A percentile compares a stretch with the other conserved stretches of the same genome.
phyloP scores from a whole-genome alignment of 805 yeast species.

The Cyberlindnera euphorbiiphila region DNA sequence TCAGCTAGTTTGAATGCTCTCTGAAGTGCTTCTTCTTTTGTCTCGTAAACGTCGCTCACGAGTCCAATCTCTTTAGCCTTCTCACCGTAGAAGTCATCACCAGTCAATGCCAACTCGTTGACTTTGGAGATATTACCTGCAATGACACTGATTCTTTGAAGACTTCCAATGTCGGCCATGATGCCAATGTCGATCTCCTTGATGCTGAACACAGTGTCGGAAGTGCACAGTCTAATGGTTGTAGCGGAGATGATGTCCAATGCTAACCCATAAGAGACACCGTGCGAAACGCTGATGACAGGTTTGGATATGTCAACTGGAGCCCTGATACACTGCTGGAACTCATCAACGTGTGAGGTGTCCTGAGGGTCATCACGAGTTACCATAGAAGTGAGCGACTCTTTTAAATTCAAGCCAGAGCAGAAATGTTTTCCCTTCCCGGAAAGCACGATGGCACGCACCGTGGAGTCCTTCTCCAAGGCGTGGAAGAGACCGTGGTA shows the following conservation, averaged over 20 bases:
- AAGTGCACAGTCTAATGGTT: conserved; percentile 52
- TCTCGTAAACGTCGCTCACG: conserved; percentile 43
- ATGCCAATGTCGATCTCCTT: conserved; percentile 72
- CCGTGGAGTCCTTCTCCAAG: conserved; percentile 39
- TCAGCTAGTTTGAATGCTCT: conserved; percentile 45
- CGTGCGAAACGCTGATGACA: conserved; percentile 65
- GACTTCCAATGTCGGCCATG: conserved; percentile 75
- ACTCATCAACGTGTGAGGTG: conserved; percentile 42
- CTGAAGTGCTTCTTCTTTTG: conserved; percentile 45
- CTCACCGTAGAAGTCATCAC: conserved; percentile 47
- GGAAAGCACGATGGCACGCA: conserved; percentile 51
- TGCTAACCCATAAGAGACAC: conserved; percentile 62
- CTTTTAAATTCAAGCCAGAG: conserved; percentile 61
- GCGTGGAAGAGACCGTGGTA: conserved; percentile 44
- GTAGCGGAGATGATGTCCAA: conserved; percentile 60
- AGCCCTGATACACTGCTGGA: conserved; percentile 53
- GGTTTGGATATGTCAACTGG: conserved; percentile 50
- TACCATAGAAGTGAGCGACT: conserved; percentile 11
- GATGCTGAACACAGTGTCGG: conserved; percentile 51
- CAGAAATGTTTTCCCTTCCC: conserved; percentile 55
- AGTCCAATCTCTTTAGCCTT: conserved; percentile 56
- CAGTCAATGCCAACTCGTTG: conserved; percentile 60
- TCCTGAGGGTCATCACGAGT: conserved; percentile 24
- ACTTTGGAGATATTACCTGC: conserved; percentile 54
- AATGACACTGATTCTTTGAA: conserved; percentile 59